Evolutionary conservation across 2,329 filamentous ascomycete species (phyloP), one percentile per base, ranked within the genome.

Genomic region (Diaporthe citrichinensis): DNA sequence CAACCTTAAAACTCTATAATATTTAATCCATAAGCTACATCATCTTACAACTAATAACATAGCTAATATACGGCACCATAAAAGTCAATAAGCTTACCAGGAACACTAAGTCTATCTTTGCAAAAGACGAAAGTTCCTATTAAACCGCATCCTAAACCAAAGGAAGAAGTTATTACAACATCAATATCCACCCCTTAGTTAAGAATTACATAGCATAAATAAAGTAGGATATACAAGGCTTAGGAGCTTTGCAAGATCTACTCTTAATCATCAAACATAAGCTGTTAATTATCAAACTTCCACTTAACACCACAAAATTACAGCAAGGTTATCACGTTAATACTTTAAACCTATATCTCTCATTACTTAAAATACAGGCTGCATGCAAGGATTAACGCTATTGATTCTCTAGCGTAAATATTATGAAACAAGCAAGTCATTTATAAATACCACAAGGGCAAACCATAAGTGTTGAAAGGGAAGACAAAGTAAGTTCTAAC

Each of bases 21-120:
- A 44, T 72, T 20, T 72, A 67, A 67, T 72, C 46, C 14, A 55
- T 75, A 55, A 58, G 68, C 28, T 72, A 58, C 39, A 72, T 75
- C 2, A 72, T 53, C 2, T 20, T 75, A 28, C 65, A 75, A 51
- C n/a, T 57, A 1, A n/a, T 72, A 5, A 49, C 59, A 3, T 75
- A 67, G 53, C n/a, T 75, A 9, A 6, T 72, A 15, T 62, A 62
- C n/a, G 73, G 73, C 14, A 25, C 15, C 1, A n/a, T 36, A 2
- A n/a, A 25, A 31, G 9, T 55, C 5, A 12, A 34, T 3, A 10
- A 65, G 5, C 44, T 65, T n/a, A 65, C 34, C 0, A 34, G 2
- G 4, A 28, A 2, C 3, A 53, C 34, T 31, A 9, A 17, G 8
- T 39, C 20, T 4, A 17, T 4, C 10, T 31, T 31, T 5, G 31